A percentile compares a stretch with the other conserved stretches of the same genome.
Conservation (phyloP, 2,329 filamentous ascomycete species). For the Trichoderma arundinaceum region DNA sequence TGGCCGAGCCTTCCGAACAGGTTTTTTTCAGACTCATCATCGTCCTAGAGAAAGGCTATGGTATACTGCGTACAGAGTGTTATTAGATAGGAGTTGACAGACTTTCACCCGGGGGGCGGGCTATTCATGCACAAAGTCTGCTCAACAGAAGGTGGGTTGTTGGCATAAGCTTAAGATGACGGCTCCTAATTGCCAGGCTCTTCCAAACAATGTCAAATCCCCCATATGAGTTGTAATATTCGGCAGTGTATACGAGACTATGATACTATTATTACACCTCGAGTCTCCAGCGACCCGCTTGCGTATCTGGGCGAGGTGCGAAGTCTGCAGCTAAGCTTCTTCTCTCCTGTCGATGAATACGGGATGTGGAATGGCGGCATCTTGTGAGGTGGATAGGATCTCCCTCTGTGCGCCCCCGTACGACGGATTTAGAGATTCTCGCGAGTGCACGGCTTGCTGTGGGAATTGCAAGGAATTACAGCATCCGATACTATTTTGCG, state of each 20-base stretch:
- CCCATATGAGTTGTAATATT: not conserved
- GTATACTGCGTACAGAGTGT: not conserved
- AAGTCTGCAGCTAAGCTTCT: not conserved
- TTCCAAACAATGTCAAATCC: not conserved
- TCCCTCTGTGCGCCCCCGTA: not conserved
- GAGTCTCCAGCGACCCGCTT: conserved; percentile 7
- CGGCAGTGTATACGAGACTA: conserved; percentile 2
- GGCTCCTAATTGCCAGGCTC: not conserved
- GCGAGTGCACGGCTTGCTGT: conserved; percentile 2
- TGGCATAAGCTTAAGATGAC: conserved; percentile 14
- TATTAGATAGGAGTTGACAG: not conserved
- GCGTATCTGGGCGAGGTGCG: not conserved
- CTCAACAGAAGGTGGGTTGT: not conserved
- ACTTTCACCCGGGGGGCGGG: not conserved
- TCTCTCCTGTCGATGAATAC: conserved; percentile 1
- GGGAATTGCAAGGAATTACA: not conserved
- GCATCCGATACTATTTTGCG: not conserved
- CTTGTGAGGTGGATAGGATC: not conserved
- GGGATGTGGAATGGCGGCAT: conserved; percentile 19
- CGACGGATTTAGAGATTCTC: not conserved
- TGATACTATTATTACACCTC: conserved; percentile 21
- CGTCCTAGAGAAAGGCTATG: not conserved
- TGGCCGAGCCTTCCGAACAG: not conserved
- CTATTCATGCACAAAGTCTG: not conserved
- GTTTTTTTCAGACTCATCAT: not conserved